Evolutionary conservation across 305 asterid species (phyloP), one percentile per base, ranked within the genome.

Genomic region (Solanum chacoense): DNA sequence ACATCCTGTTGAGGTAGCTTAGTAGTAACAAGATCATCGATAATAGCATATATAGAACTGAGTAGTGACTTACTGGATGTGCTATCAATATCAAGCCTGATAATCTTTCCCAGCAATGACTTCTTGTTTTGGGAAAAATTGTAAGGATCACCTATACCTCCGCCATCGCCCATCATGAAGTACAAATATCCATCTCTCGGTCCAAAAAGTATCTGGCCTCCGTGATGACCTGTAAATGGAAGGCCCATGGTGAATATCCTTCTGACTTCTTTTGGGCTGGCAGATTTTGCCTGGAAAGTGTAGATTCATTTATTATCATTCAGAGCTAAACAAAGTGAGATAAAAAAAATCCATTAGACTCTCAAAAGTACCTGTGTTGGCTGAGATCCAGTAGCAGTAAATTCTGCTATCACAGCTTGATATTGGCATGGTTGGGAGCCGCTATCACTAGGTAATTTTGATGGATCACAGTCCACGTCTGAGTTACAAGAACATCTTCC

Each of bases 151-250:
- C 98, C 98, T 7, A 37, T 26, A 35, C 93, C 90, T 20, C 99
- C 99, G 0, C 99, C 99, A 45, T 97, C 99, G 14, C 99, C 99
- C 98, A 95, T 97, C 98, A 97, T 96, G 85, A 96, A 93, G 94
- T 96, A 97, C 92, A 97, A 86, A 87, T 93, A 93, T 31, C 98
- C 99, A 89, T 97, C 98, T 45, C 63, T 31, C 0, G 99, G 99
- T 79, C 99, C 99, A 85, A 97, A 95, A 76, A 97, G 95, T 89
- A 97, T 96, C 91, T 97, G 98, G 22, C 99, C 98, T 22, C 91
- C 98, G 69, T 96, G 98, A 90, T 96, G 98, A 13, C 94, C 55
- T 59, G 94, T 94, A 77, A 92, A 97, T 0, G 99, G 99, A 88
- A 97, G 98, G 10, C 98, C 99, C 98, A 97, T 96, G 32, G 99